Evolutionary conservation across 2,329 filamentous ascomycete species (phyloP), one percentile per base, ranked within the genome.

Genomic region (Aspergillus vadensis): DNA sequence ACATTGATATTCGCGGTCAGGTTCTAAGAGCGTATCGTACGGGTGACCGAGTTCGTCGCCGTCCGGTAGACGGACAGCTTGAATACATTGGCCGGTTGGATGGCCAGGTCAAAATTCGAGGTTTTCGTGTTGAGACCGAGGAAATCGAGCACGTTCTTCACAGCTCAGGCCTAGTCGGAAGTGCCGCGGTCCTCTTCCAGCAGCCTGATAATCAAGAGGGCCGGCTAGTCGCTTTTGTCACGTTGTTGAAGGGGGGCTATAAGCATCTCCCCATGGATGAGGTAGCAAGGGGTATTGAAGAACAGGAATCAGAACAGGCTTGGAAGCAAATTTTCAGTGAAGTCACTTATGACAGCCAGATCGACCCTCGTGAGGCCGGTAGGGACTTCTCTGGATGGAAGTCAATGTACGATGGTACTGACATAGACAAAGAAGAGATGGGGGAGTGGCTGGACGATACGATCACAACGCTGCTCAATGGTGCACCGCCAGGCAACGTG

Each of bases 21-120:
- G 12, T 4, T 4, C n/a, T 27, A 0, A 23, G 38, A 21, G 39
- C 48, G 2, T 47, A 53, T 32, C 38, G 48, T 39, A 59, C 50
- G 2, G 57, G 39, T 2, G 57, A 59, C 21, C 36, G 32, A 5
- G 56, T 21, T n/a, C 57, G 57, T 47, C 32, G 15, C 21, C 54
- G 54, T 19, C 57, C 57, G 12, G 3, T 5, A 9, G 57, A 59
- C 17, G 49, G 57, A 23, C 27, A 23, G 10, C 27, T 59, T 15
- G 57, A 59, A 51, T 54, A 21, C 15, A 54, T 36, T 38, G 57
- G 57, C 23, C 57, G 57, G 8, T 19, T 54, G 27, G 57, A 59
- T 25, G 27, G 52, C 17, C 57, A 59, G 25, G 50, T 59, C n/a
- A 59, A 59, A 9, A n/a, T 59, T 30, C 38, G 57, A 25, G 57